Evolutionary conservation across 176 grass and related monocot genomes (phyloP).

Genomic region (Stipa capillata): DNA sequence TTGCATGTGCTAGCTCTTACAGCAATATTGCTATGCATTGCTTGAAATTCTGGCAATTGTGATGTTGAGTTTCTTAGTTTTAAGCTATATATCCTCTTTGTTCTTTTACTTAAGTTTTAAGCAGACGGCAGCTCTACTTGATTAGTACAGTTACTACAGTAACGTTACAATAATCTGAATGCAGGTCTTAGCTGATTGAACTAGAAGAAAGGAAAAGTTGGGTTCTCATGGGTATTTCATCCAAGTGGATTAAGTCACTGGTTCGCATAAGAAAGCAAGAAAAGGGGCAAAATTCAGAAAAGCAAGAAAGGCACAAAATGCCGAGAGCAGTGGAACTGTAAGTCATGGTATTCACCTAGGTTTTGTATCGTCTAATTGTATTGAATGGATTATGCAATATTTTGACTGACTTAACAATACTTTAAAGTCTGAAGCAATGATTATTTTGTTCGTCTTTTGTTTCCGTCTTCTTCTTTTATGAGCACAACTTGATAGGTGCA

Average conservation of each 20-base stretch:
- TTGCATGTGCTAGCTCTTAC: background rate
- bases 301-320: constrained; percentile 42
- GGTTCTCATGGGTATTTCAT: constrained; percentile 59
- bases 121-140: background rate
- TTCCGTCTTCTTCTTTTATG: background rate
- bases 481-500: background rate
- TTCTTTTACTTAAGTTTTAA: constrained; percentile 12
- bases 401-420: background rate
- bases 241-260: constrained; percentile 91
- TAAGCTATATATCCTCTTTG: background rate
- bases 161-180: background rate
- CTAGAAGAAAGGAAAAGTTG: constrained; percentile 1
- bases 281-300: constrained; percentile 40
- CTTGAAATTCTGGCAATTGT: constrained; percentile 11
- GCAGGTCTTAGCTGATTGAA: constrained; percentile 19
- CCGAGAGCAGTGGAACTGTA: constrained; percentile 55
- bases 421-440: background rate
- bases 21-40: background rate
- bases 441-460: constrained; percentile 6
- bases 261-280: constrained; percentile 73
- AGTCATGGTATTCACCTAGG: constrained; percentile 26
- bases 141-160: background rate
- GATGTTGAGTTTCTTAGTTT: background rate
- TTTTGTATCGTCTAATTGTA: background rate
- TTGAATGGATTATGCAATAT: background rate